Evolutionary conservation across 1,284 basidiomycete genomes (phyloP).

Genomic region (Coniferiporia weirii): DNA sequence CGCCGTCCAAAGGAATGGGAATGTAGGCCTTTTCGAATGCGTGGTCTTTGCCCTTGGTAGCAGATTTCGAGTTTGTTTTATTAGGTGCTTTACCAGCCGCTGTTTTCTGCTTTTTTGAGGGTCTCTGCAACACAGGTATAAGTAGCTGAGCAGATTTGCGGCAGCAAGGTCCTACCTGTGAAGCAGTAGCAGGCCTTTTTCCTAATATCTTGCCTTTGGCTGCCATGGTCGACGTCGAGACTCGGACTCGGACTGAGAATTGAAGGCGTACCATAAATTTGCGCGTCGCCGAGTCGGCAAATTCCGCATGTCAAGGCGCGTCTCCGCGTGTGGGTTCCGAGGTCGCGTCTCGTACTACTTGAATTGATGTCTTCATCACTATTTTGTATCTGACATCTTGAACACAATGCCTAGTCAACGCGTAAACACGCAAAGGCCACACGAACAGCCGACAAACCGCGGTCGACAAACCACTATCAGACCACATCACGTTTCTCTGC

Average conservation of each 20-base stretch:
- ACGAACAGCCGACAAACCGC: neutral
- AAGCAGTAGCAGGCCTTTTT: slow-evolving; percentile 20
- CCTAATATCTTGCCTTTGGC: slow-evolving; percentile 20
- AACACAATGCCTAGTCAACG: slow-evolving; percentile 4
- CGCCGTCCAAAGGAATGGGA: slow-evolving; percentile 46
- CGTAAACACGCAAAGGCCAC: neutral
- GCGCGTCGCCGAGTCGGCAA: neutral
- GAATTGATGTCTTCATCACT: neutral
- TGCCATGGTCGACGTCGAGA: neutral
- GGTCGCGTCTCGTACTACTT: neutral
- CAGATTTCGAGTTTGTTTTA: slow-evolving; percentile 23
- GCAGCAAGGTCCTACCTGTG: slow-evolving; percentile 13
- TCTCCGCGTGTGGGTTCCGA: neutral
- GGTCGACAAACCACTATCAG: slow-evolving; percentile 25
- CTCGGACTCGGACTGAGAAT: neutral
- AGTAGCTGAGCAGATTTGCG: neutral
- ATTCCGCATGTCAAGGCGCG: neutral
- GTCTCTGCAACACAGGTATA: slow-evolving; percentile 23
- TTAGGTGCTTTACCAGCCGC: slow-evolving; percentile 19
- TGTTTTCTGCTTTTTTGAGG: slow-evolving; percentile 35
- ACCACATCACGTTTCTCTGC: slow-evolving; percentile 67
- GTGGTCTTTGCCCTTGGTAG: slow-evolving; percentile 52
- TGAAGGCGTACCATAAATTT: neutral
- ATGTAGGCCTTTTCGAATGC: slow-evolving; percentile 55
- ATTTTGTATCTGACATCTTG: too few relatives aligned